Evolutionary conservation across 495 filamentous ascomycete species (phyloP), one percentile per base, ranked within the genome.

Genomic region (Penicillium argentinense): DNA sequence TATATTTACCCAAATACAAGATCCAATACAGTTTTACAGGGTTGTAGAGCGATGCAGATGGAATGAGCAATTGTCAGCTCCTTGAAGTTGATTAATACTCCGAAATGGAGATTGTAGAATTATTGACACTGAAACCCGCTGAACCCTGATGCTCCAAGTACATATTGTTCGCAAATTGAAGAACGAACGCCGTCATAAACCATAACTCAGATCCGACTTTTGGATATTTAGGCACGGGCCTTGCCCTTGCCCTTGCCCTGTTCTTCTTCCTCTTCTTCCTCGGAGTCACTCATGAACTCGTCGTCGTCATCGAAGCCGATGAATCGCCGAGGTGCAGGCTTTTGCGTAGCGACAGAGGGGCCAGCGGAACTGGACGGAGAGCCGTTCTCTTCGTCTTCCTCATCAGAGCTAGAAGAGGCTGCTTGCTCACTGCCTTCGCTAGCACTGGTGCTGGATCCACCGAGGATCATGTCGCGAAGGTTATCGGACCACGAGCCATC

Each of bases 291-390:
- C 85, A 91, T 89, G 45, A 88, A 92, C 54, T 93, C 91, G 49
- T 91, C 86, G 45, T 96, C 91, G 32, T 93, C 89, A 60, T 96
- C 91, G 57, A 93, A 96, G 3, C 90, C 90, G 50, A 87, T 82
- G 60, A 87, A 93, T 8, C 71, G 81, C 50, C 72, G 62, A 3
- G 70, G 67, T 17, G 63, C 59, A 16, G 62, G 34, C 24, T 67
- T 67, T 22, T 29, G 54, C 18, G 27, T 42, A 9, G 61, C 40
- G 21, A 42, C 46, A 49, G 67, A 68, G 1, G 68, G 44, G 0
- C 56, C 65, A 30, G 59, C 52, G 22, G 59, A 50, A 40, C 45
- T 47, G 9, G 54, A 54, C 2, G 54, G 44, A 26, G 29, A 41
- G 0, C 47, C 51, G 59, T 81, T 62, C 34, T 66, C 64, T 16